Evolutionary conservation across 768 basidiomycete genomes (phyloP), one percentile per base, ranked within the genome.

Genomic region (Podaxis pistillaris): DNA sequence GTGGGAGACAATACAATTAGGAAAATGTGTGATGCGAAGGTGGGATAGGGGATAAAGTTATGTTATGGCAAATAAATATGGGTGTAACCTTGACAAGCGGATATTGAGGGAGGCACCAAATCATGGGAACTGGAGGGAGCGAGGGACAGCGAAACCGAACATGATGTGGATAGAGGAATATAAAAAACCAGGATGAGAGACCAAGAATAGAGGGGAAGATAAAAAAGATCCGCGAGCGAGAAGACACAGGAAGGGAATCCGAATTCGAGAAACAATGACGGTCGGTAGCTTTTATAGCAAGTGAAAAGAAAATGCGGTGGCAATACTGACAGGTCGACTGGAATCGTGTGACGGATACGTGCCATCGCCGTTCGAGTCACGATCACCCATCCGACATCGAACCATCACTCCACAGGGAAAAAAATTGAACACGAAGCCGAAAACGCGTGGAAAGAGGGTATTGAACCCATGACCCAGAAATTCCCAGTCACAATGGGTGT

Each of bases 381-480:
- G 15, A 28, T 52, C 40, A 28, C 26, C 41, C 30, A 49, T 58
- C 57, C 13, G 46, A 22, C 57, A 55, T 24, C 57, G 49, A 17
- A 19, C 40, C 59, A 54, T 58, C 46, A 60, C 59, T 60, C 50
- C 59, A 60, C 51, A 46, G 8, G 26, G 8, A 53, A 53, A 60
- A 60, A 46, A 60, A 26, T 30, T 53, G 38, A 46, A 60, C 38
- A 22, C 19, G 30, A 46, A 60, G 28, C 51, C 59, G 51, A 60
- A 60, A 44, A 49, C 9, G 57, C n/a, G 57, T n/a, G 30, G 12
- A 50, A 26, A 30, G 26, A 47, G 28, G 49, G 12, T 22, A 46
- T 22, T 44, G 49, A 60, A 52, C 40, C 49, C 38, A 53, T 22
- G n/a, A 49, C 41, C 36, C 44, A 70, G 64, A 66, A 67, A 59